These are phyloP conservation scores for Phytophthora pinifolia DNA, from an alignment of 352 stramenopile genomes.

Conservation along the genomic window DNA sequence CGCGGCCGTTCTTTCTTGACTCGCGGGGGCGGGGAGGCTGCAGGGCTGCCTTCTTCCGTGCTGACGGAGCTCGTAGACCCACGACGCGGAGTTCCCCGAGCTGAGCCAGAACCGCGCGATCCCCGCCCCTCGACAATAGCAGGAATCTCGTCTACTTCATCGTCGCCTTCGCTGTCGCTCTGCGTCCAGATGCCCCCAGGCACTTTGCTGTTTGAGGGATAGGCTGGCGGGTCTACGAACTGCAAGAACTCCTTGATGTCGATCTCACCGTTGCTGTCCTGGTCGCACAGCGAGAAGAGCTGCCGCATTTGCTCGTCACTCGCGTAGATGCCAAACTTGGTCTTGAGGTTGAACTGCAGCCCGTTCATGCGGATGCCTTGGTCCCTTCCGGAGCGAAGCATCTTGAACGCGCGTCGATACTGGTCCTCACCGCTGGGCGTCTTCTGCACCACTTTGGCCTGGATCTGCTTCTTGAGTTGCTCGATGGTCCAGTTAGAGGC, in stretches of 20 bases:
- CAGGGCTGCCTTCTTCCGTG: slow-evolving; percentile 7
- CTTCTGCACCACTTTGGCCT: slow-evolving; percentile 77
- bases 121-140: not conserved
- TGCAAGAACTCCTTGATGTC: slow-evolving; percentile 79
- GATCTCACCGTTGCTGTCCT: slow-evolving; percentile 68
- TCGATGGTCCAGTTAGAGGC: slow-evolving; percentile 66
- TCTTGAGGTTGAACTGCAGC: slow-evolving; percentile 78
- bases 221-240: slow-evolving; percentile 63
- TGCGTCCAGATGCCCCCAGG: slow-evolving; percentile 61
- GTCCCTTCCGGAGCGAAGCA: slow-evolving; percentile 67
- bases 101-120: slow-evolving; percentile 3
- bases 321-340: slow-evolving; percentile 76
- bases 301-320: slow-evolving; percentile 74
- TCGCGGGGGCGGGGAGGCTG: slow-evolving; percentile 2
- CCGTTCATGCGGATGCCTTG: slow-evolving; percentile 69
- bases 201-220: slow-evolving; percentile 55
- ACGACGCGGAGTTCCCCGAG: slow-evolving; percentile 1
- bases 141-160: slow-evolving; percentile 1
- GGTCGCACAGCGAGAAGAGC: slow-evolving; percentile 64
- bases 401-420: slow-evolving; percentile 78
- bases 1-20: slow-evolving; percentile 56
- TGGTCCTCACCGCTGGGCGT: slow-evolving; percentile 76
- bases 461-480: slow-evolving; percentile 69
- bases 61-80: slow-evolving; percentile 7
- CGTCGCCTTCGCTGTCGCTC: slow-evolving; percentile 22